Percentiles rank a stretch among this genome's conserved stretches.
These are phyloP conservation scores for Vitis rotundifolia DNA, from an alignment of 164 flowering plant genomes.

Conservation along the genomic window DNA sequence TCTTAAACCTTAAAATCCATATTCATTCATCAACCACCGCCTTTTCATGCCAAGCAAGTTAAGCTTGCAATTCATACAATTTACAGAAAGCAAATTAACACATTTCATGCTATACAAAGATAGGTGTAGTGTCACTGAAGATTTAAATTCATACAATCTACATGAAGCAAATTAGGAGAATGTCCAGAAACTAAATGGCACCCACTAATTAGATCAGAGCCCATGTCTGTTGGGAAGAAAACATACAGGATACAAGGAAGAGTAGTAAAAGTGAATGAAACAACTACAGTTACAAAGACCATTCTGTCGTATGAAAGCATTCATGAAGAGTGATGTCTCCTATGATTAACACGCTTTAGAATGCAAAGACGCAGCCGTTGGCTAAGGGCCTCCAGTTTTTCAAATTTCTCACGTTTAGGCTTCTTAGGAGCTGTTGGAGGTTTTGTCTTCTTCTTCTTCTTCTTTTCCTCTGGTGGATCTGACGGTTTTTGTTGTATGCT, in stretches of 20 bases:
- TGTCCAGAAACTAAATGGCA: neutral
- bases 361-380: slow-evolving; percentile 73
- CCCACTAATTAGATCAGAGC: neutral
- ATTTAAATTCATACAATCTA: neutral
- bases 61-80: too few species aligned
- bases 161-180: neutral
- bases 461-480: slow-evolving; percentile 29
- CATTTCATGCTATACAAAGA: neutral
- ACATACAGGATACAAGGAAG: slow-evolving; percentile 3
- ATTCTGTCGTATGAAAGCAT: slow-evolving; percentile 8
- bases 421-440: slow-evolving; percentile 34
- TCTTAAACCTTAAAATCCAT: too few species aligned
- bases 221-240: neutral
- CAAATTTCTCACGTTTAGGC: slow-evolving; percentile 57
- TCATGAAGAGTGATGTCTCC: slow-evolving; percentile 60
- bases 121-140: neutral
- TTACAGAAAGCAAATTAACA: too few species aligned
- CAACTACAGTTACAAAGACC: slow-evolving; percentile 15
- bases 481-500: slow-evolving; percentile 31
- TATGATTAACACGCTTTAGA: slow-evolving; percentile 58
- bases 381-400: slow-evolving; percentile 75
- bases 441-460: slow-evolving; percentile 35
- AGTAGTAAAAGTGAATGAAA: neutral
- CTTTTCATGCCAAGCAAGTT: too few species aligned
- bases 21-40: too few species aligned